Evolutionary conservation across 768 basidiomycete species (phyloP), one percentile per base, ranked within the genome.

Genomic region (Russula earlei): DNA sequence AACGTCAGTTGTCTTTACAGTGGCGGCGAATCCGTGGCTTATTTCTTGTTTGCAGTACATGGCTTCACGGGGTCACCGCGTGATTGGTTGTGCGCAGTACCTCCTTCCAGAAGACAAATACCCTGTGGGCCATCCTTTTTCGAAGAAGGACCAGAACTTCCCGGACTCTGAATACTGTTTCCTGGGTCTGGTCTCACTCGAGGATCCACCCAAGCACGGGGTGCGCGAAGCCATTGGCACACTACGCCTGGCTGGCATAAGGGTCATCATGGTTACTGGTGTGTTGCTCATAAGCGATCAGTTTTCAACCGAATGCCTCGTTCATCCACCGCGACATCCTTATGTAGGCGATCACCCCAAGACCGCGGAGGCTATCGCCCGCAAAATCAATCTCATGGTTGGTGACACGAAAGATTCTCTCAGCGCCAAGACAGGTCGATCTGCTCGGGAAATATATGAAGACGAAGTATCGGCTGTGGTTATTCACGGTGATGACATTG

Each of bases 241-340:
- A 24, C 77, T 85, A 49, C 77, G 84, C 54, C 73, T 84, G 8
- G 83, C 84, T 3, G 84, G 84, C 1, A 85, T 85, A 65, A 84
- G 83, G 67, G 82, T 85, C 33, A 84, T 84, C 79, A 85, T 85
- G 84, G 80, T 85, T 5, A 85, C 83, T 22, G 83, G 81, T 78
- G 27, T 49, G 71, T 53, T 48, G 14, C 15, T 29, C 27, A 37
- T 27, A 8, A 12, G 17, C 19, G 9, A 2, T 38, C 25, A 42
- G 25, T 40, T n/a, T 27, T 19, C 17, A n/a, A n/a, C n/a, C n/a
- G n/a, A n/a, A n/a, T n/a, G 14, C 37, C 5, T 54, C 20, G 22
- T 22, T 41, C n/a, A 34, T 38, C 2, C 25, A 17, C 19, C 27
- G 6, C 24, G 44, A 4, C 8, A 19, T 37, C 15, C 3, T 40